Evolutionary conservation across 257 asterid species (phyloP), one percentile per base, ranked within the genome.

Genomic region (Gentiana dahurica): DNA sequence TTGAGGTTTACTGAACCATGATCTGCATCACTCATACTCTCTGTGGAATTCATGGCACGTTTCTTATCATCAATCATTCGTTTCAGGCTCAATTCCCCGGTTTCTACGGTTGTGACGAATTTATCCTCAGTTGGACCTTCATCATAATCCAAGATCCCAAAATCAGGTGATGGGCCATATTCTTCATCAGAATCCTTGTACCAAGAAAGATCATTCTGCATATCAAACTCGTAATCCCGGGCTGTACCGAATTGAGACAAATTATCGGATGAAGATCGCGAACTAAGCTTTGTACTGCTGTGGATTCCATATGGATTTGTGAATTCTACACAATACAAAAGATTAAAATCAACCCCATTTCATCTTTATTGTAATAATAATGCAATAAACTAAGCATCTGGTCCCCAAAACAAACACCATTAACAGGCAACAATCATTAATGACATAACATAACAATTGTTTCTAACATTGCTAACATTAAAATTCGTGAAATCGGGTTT

Each of bases 221-320:
- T 92, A 63, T 91, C 96, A 32, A 92, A 83, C 63, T 88, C 95
- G 81, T 86, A 86, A 67, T 90, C 97, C 59, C 97, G 80, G 45
- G 97, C 94, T 1, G 97, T 85, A 5, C 97, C 97, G 67, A 89
- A 89, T 49, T 81, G 94, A 59, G 98, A 85, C 75, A 85, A 53
- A 48, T 83, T 76, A 43, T 87, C 95, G 4, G 98, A 92, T 8
- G 97, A 92, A 53, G 90, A 72, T 54, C 57, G 82, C 37, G 98
- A 92, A 64, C 81, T 73, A 8, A 85, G 76, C 13, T 79, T 72
- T 1, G 78, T 58, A 11, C 77, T 64, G 3, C 85, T 75, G 38
- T 57, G 80, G 57, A 73, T 59, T 43, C 94, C 98, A 49, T 88
- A 92, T 2, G 98, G 98, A 70, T 92, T 92, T 12, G 94, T 92